Evolutionary conservation across 768 basidiomycete genomes (phyloP), one percentile per base, ranked within the genome.

Genomic region (Suillus americanus): DNA sequence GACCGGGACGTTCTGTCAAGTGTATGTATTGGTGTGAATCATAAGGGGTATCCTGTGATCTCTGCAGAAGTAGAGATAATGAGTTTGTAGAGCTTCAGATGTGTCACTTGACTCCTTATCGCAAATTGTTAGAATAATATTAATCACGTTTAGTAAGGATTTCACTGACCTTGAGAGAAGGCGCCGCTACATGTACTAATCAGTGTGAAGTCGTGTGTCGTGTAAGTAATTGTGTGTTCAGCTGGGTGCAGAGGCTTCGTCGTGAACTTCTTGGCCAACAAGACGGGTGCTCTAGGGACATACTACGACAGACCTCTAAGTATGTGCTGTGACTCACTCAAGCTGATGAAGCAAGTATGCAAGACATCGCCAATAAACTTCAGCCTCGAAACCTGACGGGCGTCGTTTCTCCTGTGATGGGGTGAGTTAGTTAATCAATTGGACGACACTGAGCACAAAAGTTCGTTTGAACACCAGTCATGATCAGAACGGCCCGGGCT

Each of bases 81-180:
- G 57, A 51, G 28, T 6, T 28, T 18, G 40, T 41, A 7, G 25
- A 41, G 20, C 23, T 40, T 25, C 56, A 28, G 14, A 28, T 38
- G 16, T 16, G 18, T 20, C 57, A 59, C 40, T 25, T 59, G 57
- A 59, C 40, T 13, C 57, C 57, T 59, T 59, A 59, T 59, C 57
- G 18, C 28, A 41, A 59, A 41, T 25, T 20, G 18, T 41, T 28
- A 20, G 28, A 18, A 59, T 18, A 7, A 45, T n/a, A 20, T 20
- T 4, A 45, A 28, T 38, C 38, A 41, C 4, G 37, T 18, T 57
- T 14, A n/a, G 45, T 14, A 25, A 50, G 23, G 45, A 28, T 28
- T 18, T 13, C 38, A n/a, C 40, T 12, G 20, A 37, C 35, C 18
- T 59, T 41, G 28, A 28, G 6, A 41, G 38, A 25, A 23, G 25